Percentiles rank a stretch among this genome's conserved stretches.
Evolutionary conservation across 805 yeast species (phyloP).

Genomic region (Candida corydali): DNA sequence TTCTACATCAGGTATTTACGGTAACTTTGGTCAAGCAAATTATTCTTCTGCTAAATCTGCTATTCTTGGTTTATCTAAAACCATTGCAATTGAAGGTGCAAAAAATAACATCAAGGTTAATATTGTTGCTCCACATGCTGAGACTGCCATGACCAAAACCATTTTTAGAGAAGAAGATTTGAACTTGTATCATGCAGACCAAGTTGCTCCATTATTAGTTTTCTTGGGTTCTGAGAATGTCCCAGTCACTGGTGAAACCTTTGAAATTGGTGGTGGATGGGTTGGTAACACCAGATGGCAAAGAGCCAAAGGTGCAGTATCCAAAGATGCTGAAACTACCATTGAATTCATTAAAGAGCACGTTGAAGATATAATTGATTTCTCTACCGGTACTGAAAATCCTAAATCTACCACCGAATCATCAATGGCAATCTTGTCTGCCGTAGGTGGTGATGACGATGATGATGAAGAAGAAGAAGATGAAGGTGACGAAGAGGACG

Average conservation of each 20-base stretch:
- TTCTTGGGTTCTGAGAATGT: constrained; percentile 74
- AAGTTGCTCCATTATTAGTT: constrained; percentile 87
- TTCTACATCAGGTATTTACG: constrained; percentile 95
- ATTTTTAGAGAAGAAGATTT: constrained; percentile 77
- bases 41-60: constrained; percentile 93
- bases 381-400: constrained; percentile 48
- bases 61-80: constrained; percentile 76
- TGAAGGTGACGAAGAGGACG: constrained; percentile 35
- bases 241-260: constrained; percentile 70
- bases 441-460: constrained; percentile 52
- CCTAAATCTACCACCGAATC: constrained; percentile 69
- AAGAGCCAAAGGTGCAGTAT: constrained; percentile 80
- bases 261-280: constrained; percentile 97
- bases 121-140: constrained; percentile 95
- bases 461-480: constrained; percentile 43
- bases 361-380: constrained; percentile 66
- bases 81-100: constrained; percentile 89
- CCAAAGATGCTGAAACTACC: constrained; percentile 46
- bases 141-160: constrained; percentile 93
- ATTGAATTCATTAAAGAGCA: constrained; percentile 71
- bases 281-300: constrained; percentile 93
- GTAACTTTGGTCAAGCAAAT: constrained; percentile 96
- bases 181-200: constrained; percentile 79
- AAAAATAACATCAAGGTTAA: constrained; percentile 72
- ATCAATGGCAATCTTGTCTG: constrained; percentile 68